Conservation (phyloP, 352 stramenopile species). For the Phytophthora cryptogea region DNA sequence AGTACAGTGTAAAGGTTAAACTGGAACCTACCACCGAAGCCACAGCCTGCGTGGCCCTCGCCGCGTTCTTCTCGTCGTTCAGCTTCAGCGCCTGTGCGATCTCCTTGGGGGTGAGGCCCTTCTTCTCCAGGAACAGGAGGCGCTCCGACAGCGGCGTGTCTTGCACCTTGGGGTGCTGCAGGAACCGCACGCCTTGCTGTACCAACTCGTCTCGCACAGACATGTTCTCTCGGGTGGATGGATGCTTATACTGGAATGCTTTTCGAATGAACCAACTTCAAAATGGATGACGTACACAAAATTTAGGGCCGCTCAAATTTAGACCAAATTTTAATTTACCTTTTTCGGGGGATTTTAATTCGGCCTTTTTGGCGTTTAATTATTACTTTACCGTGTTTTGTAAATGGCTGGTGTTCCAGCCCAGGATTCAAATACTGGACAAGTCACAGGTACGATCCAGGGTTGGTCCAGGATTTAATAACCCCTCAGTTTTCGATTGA, state of each 20-base stretch:
- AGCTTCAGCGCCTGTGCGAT: conserved; percentile 68
- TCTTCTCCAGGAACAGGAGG: conserved; percentile 78
- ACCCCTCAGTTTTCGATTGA: no score
- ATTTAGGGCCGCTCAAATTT: no score
- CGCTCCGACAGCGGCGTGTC: conserved; percentile 75
- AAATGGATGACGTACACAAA: conserved; percentile 17
- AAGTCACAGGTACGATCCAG: no score
- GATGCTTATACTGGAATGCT: conserved; percentile 5
- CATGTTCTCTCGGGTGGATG: conserved; percentile 17
- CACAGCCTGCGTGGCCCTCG: conserved; percentile 51
- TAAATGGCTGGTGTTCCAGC: no score
- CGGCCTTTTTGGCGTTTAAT: no score
- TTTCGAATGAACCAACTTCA: conserved; percentile 15
- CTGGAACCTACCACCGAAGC: conserved; percentile 53
- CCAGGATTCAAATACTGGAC: no score
- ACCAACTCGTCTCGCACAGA: conserved; percentile 66
- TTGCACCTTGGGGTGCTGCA: conserved; percentile 80
- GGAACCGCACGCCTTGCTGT: conserved; percentile 74
- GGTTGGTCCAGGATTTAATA: no score
- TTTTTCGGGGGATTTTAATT: no score
- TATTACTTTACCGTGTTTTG: no score
- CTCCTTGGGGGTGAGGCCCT: conserved; percentile 68
- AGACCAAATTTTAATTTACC: no score
- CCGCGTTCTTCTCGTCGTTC: conserved; percentile 68
- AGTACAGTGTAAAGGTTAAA: background rate